Base-by-base conservation (phyloP, 352 stramenopile genomes). In the Phytopythium oedochilum region DNA sequence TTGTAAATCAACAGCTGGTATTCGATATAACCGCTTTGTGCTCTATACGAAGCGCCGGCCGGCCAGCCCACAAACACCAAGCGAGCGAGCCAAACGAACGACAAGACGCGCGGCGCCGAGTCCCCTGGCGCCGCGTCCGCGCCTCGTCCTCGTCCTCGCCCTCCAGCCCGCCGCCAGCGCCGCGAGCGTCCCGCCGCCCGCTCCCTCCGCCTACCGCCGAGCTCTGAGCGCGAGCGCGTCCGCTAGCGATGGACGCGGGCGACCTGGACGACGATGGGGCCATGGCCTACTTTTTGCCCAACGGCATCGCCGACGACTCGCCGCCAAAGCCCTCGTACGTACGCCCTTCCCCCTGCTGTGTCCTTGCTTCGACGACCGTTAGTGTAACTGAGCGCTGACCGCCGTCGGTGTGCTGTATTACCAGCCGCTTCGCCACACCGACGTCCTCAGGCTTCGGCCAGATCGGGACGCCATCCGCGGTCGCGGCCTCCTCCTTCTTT, bases 241-340 rank as follows among this genome's bases (percentile, higher is more conserved):
- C 5, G 29, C 29, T 5, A 31, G 38, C 42, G 22, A 73, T 77
- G 63, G 55, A 83, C 60, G 69, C 52, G 31, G 48, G 36, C 39
- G 72, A 78, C 57, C 75, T 66, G 60, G 81, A 88, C 53, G 81
- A 83, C 25, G 81, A 91, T 31, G 61, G 65, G 46, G 64, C 64
- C 40, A 81, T 91, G 78, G 55, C 78, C 56, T 94, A 94, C 56
- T 94, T 94, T 61, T 67, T 94, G 38, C 84, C 82, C n/a, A 78
- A 88, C 42, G 84, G 82, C 54, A 94, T 94, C 62, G 68, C 82
- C 12, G 82, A 92, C 46, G 84, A 94, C 62, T 92, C 81, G 38
- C 80, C 80, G 17, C 84, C 78, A 26, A 89, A 86, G 65, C 67
- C 71, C 23, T 88, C 64, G 78, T 89, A 51, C 56, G 62, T 8